Evolutionary conservation across 768 basidiomycete species (phyloP), one percentile per base, ranked within the genome.

Genomic region (Hortiboletus campestris): DNA sequence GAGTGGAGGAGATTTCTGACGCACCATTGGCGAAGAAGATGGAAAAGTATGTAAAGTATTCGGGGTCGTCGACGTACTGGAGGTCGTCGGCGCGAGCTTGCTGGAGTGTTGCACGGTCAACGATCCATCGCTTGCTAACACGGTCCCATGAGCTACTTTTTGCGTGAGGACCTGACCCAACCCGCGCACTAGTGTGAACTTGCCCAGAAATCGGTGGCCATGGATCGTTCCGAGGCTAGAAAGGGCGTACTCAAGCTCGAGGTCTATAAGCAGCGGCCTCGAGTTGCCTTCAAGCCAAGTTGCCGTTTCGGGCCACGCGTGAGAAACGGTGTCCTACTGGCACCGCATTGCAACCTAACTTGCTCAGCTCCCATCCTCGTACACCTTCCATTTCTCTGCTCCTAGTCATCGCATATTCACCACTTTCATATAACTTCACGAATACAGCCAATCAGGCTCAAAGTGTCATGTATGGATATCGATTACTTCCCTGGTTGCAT

Each of bases 171-270:
- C 46, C 47, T 46, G 47, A 46, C 22, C 44, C 36, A 54, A 57
- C 44, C 52, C 51, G 68, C 80, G 76, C 69, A 91, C 89, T 87
- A 86, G 72, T 97, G 94, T 49, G 92, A 90, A 66, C 92, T 94
- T 29, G 84, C 80, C 91, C 91, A 97, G 68, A 93, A 96, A 73
- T 94, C 88, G 36, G 90, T 91, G 5, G 91, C 89, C 91, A 94
- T 94, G 34, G 34, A 35, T 28, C 16, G 25, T 40, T 6, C 14
- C 14, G 34, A 13, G 14, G 14, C 14, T 12, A 17, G 25, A 19
- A 32, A 32, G 20, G 25, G 44, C 12, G 49, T 17, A 17, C 19
- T 7, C 29, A 7, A 50, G 44, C 29, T 50, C 29, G 11, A 44
- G 16, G 25, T 31, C 41, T 16, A 29, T n/a, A 14, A 28, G 38